phyloP scores from a whole-genome alignment of 2,329 filamentous ascomycete genomes.

The Aspergillus intermedius region DNA sequence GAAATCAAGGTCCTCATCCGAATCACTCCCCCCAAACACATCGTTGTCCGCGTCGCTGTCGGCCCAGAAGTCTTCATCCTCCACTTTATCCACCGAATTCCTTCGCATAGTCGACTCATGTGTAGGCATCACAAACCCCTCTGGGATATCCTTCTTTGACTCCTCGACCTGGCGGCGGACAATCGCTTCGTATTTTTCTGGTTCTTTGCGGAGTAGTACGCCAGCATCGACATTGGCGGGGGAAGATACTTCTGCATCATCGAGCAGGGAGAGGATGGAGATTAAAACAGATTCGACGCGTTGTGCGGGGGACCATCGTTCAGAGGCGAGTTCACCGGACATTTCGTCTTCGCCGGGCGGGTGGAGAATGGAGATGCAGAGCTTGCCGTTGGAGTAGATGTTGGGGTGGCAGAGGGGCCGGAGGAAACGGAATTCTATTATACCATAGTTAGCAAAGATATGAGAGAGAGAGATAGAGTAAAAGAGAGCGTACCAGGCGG shows the following conservation, averaged over 20 bases:
- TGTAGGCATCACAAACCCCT: constrained; percentile 75
- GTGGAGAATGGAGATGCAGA: constrained; percentile 97
- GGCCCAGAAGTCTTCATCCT: constrained; percentile 72
- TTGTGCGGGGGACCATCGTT: constrained; percentile 91
- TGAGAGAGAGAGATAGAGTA: neutral
- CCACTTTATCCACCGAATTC: constrained; percentile 57
- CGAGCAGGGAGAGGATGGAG: constrained; percentile 82
- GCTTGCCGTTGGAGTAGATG: constrained; percentile 79
- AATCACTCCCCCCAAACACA: constrained; percentile 70
- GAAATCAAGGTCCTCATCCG: constrained; percentile 42
- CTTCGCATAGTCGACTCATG: constrained; percentile 53
- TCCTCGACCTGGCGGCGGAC: constrained; percentile 64
- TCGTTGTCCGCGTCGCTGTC: constrained; percentile 65
- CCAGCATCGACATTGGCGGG: constrained; percentile 93
- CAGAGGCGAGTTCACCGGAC: constrained; percentile 81
- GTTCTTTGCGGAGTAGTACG: constrained; percentile 72
- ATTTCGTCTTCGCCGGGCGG: constrained; percentile 84
- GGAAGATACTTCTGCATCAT: constrained; percentile 88
- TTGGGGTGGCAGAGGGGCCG: constrained; percentile 84
- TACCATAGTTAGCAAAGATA: neutral
- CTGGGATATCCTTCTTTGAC: constrained; percentile 73
- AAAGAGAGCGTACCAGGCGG: constrained; percentile 55
- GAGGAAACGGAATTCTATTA: constrained; percentile 69
- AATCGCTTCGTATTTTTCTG: constrained; percentile 60
- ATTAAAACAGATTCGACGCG: constrained; percentile 92